phyloP scores from a whole-genome alignment of 306 rosid genomes.

The Citrullus mucosospermus region DNA sequence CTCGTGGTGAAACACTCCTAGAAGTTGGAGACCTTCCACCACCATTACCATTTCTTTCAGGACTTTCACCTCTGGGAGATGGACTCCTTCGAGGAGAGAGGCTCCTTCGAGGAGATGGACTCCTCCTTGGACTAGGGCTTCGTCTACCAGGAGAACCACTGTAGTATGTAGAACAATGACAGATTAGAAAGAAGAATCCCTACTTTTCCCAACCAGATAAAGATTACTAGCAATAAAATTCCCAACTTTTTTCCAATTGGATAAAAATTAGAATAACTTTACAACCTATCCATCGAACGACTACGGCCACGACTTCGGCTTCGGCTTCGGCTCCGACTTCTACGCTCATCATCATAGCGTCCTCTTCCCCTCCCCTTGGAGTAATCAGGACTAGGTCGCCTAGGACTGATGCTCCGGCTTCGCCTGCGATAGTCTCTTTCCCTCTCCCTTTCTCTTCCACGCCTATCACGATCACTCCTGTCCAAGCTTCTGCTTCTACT shows the following conservation, averaged over 20 bases:
- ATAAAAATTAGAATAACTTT: not conserved
- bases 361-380: constrained; percentile 49
- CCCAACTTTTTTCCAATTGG: not conserved
- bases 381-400: constrained; percentile 58
- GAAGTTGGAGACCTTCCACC: constrained; percentile 38
- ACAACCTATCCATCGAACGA: constrained; percentile 55
- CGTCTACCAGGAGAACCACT: constrained; percentile 52
- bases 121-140: constrained; percentile 22
- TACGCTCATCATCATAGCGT: constrained; percentile 44
- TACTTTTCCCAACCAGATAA: not conserved
- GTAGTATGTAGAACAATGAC: constrained; percentile 1
- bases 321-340: constrained; percentile 39
- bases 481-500: constrained; percentile 72
- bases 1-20: constrained; percentile 45
- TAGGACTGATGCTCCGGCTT: constrained; percentile 64
- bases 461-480: constrained; percentile 46
- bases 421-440: constrained; percentile 42
- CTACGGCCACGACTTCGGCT: constrained; percentile 35
- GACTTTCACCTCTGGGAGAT: constrained; percentile 49
- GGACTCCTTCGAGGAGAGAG: constrained; percentile 33
- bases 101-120: constrained; percentile 28
- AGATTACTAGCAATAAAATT: not conserved
- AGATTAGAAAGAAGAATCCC: not conserved
- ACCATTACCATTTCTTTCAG: constrained; percentile 26
- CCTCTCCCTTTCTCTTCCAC: constrained; percentile 46